phyloP scores from a whole-genome alignment of 352 stramenopile genomes.

The Thalassiosira exigua region DNA sequence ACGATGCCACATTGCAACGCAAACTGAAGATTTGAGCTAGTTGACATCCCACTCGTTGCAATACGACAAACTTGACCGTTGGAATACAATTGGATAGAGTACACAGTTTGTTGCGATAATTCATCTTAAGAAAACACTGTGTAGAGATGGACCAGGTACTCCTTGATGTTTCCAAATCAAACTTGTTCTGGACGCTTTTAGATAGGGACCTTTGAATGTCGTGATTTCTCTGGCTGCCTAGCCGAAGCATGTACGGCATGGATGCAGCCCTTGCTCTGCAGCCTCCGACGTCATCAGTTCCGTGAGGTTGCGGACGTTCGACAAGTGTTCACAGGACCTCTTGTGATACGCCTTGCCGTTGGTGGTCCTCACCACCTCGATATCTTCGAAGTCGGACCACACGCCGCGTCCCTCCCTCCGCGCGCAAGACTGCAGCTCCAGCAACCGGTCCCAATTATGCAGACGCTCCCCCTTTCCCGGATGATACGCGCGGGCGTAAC shows the following conservation, averaged over 20 bases:
- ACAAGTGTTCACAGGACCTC: constrained; percentile 66
- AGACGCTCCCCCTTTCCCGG: constrained; percentile 57
- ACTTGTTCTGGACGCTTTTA: no score
- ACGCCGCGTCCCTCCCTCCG: constrained; percentile 53
- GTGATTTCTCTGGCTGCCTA: constrained; percentile 1
- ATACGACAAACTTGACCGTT: no score
- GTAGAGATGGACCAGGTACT: no score
- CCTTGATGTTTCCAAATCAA: no score
- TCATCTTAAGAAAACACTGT: no score
- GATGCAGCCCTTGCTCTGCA: constrained; percentile 69
- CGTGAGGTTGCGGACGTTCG: constrained; percentile 56
- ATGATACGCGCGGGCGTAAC: constrained; percentile 65
- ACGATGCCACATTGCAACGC: no score
- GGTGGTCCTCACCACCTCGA: constrained; percentile 54
- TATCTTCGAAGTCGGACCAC: constrained; percentile 67
- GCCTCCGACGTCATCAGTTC: constrained; percentile 59
- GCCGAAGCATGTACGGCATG: constrained; percentile 70
- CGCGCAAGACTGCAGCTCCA: constrained; percentile 65
- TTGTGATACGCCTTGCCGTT: constrained; percentile 76
- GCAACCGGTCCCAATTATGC: constrained; percentile 73
- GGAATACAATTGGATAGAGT: no score
- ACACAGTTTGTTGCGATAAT: no score
- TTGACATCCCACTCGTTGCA: no score
- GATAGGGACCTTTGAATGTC: no score
- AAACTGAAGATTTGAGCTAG: no score